Evolutionary conservation across 306 rosid genomes (phyloP), one percentile per base, ranked within the genome.

Genomic region (Heteromeles arbutifolia): DNA sequence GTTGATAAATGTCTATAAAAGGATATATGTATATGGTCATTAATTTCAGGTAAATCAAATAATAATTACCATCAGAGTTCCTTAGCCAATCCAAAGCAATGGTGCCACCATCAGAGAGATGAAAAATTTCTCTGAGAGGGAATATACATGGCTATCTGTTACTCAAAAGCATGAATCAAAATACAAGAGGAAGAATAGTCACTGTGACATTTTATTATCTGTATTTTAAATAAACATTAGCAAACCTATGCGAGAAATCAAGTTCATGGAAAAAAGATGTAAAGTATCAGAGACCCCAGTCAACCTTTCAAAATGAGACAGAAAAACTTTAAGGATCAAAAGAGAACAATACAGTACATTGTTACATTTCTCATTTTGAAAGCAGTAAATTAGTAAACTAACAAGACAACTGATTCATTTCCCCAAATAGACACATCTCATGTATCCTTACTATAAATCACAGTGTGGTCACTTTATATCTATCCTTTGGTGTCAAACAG

Each of bases 1-100:
- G 4, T n/a, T 61, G 43, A 29, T 17, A 2, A 7, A 64, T 18
- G 7, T 64, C 22, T 18, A 29, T 7, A 31, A 29, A 64, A 15
- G 10, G 13, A 39, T 22, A 24, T 4, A 48, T 6, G 28, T 5
- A 25, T 4, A 43, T 45, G 29, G n/a, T 19, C 7, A 11, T 57
- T 68, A 34, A 18, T 43, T 69, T 24, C 24, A 61, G 32, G 37
- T 39, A 67, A 80, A 58, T 9, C 25, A 26, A 26, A 48, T 17
- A n/a, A 65, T 52, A 57, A 25, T 75, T 79, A 84, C 87, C 87
- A 69, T 80, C 87, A 28, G 67, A 76, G 69, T 18, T 77, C 69
- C 11, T n/a, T 41, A 80, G 84, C 87, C 87, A 84, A 67, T 84
- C 82, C 87, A 84, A 84, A 15, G 84, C 87, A 69, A 84, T 69